Evolutionary conservation across 2,329 filamentous ascomycete species (phyloP).

Genomic region (Phaeophleospora eucalypticola): DNA sequence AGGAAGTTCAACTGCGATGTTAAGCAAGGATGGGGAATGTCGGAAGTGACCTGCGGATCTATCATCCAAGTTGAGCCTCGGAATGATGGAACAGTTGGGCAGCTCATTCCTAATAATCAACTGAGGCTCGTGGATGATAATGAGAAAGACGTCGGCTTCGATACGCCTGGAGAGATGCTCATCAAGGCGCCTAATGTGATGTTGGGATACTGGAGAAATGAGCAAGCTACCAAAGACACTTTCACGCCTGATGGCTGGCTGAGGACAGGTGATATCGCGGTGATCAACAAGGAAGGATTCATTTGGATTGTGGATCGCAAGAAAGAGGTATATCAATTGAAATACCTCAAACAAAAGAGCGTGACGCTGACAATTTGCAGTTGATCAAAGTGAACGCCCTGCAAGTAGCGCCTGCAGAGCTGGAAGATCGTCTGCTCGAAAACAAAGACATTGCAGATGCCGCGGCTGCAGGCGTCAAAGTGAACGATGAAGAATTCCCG

Average conservation of each 20-base stretch:
- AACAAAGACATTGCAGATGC: constrained; percentile 52
- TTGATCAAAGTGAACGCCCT: constrained; percentile 43
- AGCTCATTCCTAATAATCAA: constrained; percentile 38
- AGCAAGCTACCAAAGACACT: constrained; percentile 36
- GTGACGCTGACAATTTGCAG: constrained; percentile 20
- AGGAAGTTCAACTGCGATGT: constrained; percentile 35
- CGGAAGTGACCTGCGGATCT: constrained; percentile 40
- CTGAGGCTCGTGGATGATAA: constrained; percentile 40
- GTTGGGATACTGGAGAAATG: constrained; percentile 41
- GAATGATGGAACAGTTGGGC: constrained; percentile 37
- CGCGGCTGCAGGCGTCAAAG: constrained; percentile 52
- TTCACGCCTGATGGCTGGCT: constrained; percentile 39
- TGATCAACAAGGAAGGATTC: constrained; percentile 30
- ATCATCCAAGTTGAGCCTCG: constrained; percentile 34
- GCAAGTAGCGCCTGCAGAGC: constrained; percentile 30
- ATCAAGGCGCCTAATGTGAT: constrained; percentile 40
- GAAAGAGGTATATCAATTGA: constrained; percentile 25
- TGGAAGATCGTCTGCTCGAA: constrained; percentile 44
- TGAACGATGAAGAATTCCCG: constrained; percentile 50
- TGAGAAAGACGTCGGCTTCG: constrained; percentile 37
- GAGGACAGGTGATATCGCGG: constrained; percentile 33
- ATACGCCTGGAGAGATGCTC: constrained; percentile 38
- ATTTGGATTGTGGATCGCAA: constrained; percentile 37
- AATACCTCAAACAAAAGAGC: background rate
- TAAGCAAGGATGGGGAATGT: constrained; percentile 41